phyloP scores from a whole-genome alignment of 2,329 filamentous ascomycete species.

The Fusarium sp. region DNA sequence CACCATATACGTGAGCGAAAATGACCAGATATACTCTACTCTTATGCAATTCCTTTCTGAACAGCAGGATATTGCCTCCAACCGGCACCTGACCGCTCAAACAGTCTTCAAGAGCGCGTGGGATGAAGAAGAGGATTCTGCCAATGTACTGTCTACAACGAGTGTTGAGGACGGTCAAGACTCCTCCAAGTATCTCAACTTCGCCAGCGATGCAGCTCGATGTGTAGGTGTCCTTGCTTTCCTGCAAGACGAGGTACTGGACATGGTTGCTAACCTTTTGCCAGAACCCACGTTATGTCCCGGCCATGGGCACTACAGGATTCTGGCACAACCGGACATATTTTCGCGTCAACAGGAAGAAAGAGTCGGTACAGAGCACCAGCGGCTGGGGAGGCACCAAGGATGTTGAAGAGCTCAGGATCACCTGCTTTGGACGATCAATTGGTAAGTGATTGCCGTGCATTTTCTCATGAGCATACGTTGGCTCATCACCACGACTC shows the following conservation, averaged over 20 bases:
- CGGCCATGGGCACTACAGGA: conserved; percentile 61
- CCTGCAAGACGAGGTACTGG: not conserved
- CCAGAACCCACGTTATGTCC: conserved; percentile 61
- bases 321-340: conserved; percentile 65
- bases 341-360: conserved; percentile 58
- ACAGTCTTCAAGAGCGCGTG: conserved; percentile 64
- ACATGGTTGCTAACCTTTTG: not conserved
- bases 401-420: conserved; percentile 61
- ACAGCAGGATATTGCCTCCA: conserved; percentile 61
- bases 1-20: conserved; percentile 61
- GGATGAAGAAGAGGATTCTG: conserved; percentile 62
- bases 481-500: not conserved
- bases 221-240: conserved; percentile 47
- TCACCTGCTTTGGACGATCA: conserved; percentile 64
- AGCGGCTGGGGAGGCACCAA: conserved; percentile 53
- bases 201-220: conserved; percentile 65
- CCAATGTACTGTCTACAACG: conserved; percentile 50
- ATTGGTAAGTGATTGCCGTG: conserved; percentile 38
- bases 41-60: conserved; percentile 67
- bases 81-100: conserved; percentile 63
- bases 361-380: conserved; percentile 52
- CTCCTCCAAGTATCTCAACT: conserved; percentile 62
- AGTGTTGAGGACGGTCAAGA: conserved; percentile 51
- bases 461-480: not conserved
- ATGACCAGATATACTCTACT: conserved; percentile 66